Base-by-base conservation (phyloP, 352 stramenopile species). In the Phytophthora quininea region DNA sequence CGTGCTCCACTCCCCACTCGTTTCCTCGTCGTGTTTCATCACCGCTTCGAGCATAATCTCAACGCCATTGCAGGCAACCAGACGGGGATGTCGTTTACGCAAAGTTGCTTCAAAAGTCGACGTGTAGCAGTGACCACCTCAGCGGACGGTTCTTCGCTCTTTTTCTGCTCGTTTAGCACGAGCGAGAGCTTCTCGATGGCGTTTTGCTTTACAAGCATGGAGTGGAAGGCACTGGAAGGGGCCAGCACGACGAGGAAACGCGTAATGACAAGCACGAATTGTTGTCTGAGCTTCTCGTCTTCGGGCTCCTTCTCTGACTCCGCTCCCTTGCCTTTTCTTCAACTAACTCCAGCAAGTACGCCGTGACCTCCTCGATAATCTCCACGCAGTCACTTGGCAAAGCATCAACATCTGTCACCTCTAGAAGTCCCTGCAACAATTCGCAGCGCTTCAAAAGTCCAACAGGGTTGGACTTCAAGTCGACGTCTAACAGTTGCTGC, bases 391-490 rank as follows among this genome's bases (percentile, higher is more conserved):
- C 84, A 0, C 58, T 72, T 7, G 84, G 75, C 9, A 90, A 63
- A 7, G 64, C 48, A 11, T 68, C 64, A 4, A 78, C 24, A n/a
- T 91, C 73, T 2, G 71, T 79, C 27, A 79, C 74, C 45, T 76
- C 59, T 12, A 94, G 71, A 33, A 92, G 81, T 8, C 74, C 77
- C 24, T 74, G 74, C 24, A 94, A 43, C 30, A 94, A 62, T 10
- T 76, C 73, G 32, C 77, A 91, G 4, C 86, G 82, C 66, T 92
- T 92, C n/a, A 90, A 83, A 24, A 92, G 66, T 2, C 82, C 79
- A 6, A 74, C 65, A 6, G 75, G 58, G 49, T 94, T 91, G 12
- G 67, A 60, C 4, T 62, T 67, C 4, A 86, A 72, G 33, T 92
- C 84, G 7, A 86, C 84, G 50, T 94, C 86, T 4, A 91, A 68